These are phyloP conservation scores for Sindora glabra DNA, from an alignment of 306 rosid species.

Conservation along the genomic window DNA sequence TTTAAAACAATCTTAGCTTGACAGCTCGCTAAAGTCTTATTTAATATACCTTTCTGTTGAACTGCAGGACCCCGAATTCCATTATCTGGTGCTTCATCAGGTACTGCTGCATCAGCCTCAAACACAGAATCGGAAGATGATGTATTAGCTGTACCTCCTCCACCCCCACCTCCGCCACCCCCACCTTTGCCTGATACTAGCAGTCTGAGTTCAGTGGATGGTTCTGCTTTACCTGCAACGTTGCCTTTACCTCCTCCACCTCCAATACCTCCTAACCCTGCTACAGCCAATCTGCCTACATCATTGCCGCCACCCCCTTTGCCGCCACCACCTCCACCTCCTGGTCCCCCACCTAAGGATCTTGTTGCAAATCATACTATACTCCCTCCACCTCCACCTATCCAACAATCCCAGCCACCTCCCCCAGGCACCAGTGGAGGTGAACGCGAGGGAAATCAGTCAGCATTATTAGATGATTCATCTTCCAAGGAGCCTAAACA, in stretches of 20 bases:
- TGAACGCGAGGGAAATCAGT: conserved; percentile 51
- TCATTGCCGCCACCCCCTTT: conserved; percentile 77
- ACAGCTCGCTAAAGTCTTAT: conserved; percentile 2
- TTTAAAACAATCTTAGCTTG: conserved; percentile 6
- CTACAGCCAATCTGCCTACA: conserved; percentile 37
- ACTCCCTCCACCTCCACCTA: conserved; percentile 76
- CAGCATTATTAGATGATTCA: conserved; percentile 41
- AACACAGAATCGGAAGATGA: conserved; percentile 55
- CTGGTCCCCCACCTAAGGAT: conserved; percentile 86
- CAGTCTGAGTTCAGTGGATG: conserved; percentile 40
- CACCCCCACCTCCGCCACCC: conserved; percentile 51
- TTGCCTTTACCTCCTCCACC: conserved; percentile 97
- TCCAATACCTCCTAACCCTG: conserved; percentile 86
- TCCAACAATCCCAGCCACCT: conserved; percentile 60
- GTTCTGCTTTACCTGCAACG: conserved; percentile 56
- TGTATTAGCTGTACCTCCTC: conserved; percentile 57
- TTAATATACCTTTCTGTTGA: conserved; percentile 20
- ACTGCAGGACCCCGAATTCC: conserved; percentile 92
- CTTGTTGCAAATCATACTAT: conserved; percentile 44
- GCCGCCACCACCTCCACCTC: conserved; percentile 99
- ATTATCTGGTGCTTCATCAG: conserved; percentile 72
- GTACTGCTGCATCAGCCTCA: conserved; percentile 69
- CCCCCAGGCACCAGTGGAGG: conserved; percentile 63
- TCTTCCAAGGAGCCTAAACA: conserved; percentile 52
- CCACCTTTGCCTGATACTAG: conserved; percentile 61